Base-by-base conservation (phyloP, 257 asterid species). In the Capsicum rhomboideum region DNA sequence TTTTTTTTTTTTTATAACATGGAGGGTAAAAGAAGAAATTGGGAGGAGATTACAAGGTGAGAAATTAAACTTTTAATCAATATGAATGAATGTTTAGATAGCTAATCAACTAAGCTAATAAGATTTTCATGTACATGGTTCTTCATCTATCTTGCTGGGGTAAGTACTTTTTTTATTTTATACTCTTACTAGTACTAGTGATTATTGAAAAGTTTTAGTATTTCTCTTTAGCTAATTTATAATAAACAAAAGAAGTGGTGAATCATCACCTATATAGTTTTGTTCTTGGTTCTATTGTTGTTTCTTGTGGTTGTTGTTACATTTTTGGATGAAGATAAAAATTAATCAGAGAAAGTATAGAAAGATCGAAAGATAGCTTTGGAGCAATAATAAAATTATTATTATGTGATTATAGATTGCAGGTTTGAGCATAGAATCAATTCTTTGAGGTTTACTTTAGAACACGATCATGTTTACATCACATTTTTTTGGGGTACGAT, bases 401-500 rank as follows among this genome's bases (percentile, higher is more conserved):
- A 14, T 29, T 16, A 2, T 66, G 0, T 66, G 5, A 28, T 14
- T 7, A 63, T 13, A 66, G 0, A 8, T 8, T 16, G 1, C 2
- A 1, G 11, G 2, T 23, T 26, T 0, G 0, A 28, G 3, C 4
- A 2, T 6, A 6, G 2, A 13, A 28, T 13, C 1, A 34, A 11
- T 11, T 49, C 13, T 40, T 46, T 46, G 52, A 46, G 12, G 12
- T 8, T 61, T 10, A 4, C 34, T 4, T 23, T 11, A 3, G 18
- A 23, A 7, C 21, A 59, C 3, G 16, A 1, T n/a, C 13, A 59
- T 10, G 31, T 59, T 0, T 21, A 5, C 21, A 23, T 21, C 13
- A 59, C 3, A 21, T 1, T 6, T 0, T 29, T 0, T 26, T 6
- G 0, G 10, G 9, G 0, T 63, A 8, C 4, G 17, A 2, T 59